These are phyloP conservation scores for Trichoderma pleuroti DNA, from an alignment of 2,329 filamentous ascomycete species.

Conservation along the genomic window DNA sequence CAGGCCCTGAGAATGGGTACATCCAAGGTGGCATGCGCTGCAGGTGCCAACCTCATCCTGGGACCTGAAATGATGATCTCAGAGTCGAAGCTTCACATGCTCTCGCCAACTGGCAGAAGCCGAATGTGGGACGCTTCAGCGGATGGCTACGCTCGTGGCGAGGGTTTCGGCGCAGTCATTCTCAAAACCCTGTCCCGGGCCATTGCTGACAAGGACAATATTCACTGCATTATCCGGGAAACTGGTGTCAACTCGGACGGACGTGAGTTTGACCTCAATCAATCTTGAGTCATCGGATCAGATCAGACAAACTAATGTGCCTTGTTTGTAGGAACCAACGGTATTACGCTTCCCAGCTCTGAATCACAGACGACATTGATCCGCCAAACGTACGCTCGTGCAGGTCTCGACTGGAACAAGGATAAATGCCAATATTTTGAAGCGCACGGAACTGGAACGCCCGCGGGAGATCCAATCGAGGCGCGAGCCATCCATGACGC, in stretches of 20 bases:
- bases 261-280: neutral
- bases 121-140: conserved; percentile 43
- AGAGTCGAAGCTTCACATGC: conserved; percentile 30
- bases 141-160: conserved; percentile 52
- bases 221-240: conserved; percentile 27
- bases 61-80: conserved; percentile 19
- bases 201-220: conserved; percentile 31
- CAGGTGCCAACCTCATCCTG: conserved; percentile 34
- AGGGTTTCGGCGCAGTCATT: conserved; percentile 46
- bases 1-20: conserved; percentile 33
- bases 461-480: conserved; percentile 42
- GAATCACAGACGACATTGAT: conserved; percentile 41
- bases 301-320: neutral
- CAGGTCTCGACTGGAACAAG: conserved; percentile 33
- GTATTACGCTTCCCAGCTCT: conserved; percentile 31
- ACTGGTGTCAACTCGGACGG: conserved; percentile 28
- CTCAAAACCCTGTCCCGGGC: conserved; percentile 46
- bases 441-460: conserved; percentile 41
- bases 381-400: conserved; percentile 34
- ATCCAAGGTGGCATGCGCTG: conserved; percentile 32
- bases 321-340: conserved; percentile 4
- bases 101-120: conserved; percentile 35
- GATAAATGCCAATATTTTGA: conserved; percentile 43
- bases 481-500: neutral
- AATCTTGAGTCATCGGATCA: neutral